Evolutionary conservation across 345 rosid species (phyloP), one percentile per base, ranked within the genome.

Genomic region (Mangifera indica): DNA sequence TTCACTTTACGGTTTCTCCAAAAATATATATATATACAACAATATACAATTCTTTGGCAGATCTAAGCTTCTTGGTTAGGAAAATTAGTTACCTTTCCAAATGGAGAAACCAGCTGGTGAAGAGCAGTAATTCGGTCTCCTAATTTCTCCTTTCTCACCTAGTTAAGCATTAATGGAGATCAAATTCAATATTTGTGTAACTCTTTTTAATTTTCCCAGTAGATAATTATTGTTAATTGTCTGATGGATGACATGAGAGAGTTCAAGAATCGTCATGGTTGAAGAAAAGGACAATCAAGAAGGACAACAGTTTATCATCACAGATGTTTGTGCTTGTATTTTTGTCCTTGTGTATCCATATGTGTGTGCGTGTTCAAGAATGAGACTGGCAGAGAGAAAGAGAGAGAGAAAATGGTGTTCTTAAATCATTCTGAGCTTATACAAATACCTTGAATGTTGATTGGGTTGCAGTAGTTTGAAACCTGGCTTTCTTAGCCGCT

Each of bases 51-150:
- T 29, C 22, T n/a, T 37, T 53, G 7, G 18, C 55, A 55, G 70
- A 72, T 61, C 60, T 32, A 60, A 61, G 26, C 45, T 25, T 10
- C 42, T 37, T 37, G 42, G 7, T 37, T 37, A 37, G 26, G 70
- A 37, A 37, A 37, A 37, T 37, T 5, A 5, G 42, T 37, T 78
- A 91, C 98, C 97, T 93, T 93, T 63, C 98, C 97, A 85, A 94
- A 92, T 62, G 97, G 98, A 76, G 98, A 94, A 81, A 92, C 98
- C 25, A 94, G 86, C 80, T 94, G 97, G 86, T 93, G 98, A 79
- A 93, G 94, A 26, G 97, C 85, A 74, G 93, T 89, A 54, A 90
- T 90, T 79, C 97, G 79, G 67, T 92, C 97, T 60, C 97, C 97
- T 74, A 90, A 65, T 74, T 90, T 92, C 84, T 92, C 97, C 87